These are phyloP conservation scores for Zygotorulaspora florentina DNA, from an alignment of 805 yeast species.

Conservation along the genomic window DNA sequence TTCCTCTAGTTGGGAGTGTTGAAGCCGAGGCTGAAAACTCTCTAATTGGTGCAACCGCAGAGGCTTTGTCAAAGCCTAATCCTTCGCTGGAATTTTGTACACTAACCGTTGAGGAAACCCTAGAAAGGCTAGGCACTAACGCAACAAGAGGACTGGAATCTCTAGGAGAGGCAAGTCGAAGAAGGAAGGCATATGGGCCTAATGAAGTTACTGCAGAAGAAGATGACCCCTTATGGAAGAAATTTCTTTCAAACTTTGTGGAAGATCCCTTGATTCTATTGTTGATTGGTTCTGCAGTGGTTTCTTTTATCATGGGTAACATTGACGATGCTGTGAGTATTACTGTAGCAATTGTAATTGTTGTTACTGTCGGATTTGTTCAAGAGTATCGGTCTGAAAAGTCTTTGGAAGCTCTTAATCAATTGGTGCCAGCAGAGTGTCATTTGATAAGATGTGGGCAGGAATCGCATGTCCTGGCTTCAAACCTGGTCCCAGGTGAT, in stretches of 20 bases:
- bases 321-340: slow-evolving; percentile 93
- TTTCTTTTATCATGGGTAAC: slow-evolving; percentile 92
- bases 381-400: slow-evolving; percentile 96
- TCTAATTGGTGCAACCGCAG: slow-evolving; percentile 17
- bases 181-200: slow-evolving; percentile 72
- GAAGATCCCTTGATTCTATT: slow-evolving; percentile 88
- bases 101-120: slow-evolving; percentile 62
- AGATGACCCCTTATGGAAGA: slow-evolving; percentile 63
- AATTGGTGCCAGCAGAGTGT: slow-evolving; percentile 95
- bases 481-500: slow-evolving; percentile 92
- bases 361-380: slow-evolving; percentile 93
- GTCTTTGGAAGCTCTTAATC: slow-evolving; percentile 86
- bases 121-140: slow-evolving; percentile 59
- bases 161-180: slow-evolving; percentile 62
- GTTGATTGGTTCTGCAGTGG: slow-evolving; percentile 82
- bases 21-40: slow-evolving; percentile 7
- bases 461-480: slow-evolving; percentile 77
- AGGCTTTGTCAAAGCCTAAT: slow-evolving; percentile 34
- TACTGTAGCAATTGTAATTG: slow-evolving; percentile 86
- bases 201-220: slow-evolving; percentile 78
- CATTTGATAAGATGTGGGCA: slow-evolving; percentile 80
- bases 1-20: slow-evolving; percentile 5
- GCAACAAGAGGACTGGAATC: slow-evolving; percentile 55
- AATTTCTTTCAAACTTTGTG: slow-evolving; percentile 75
- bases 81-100: slow-evolving; percentile 66